Evolutionary conservation across 352 stramenopile genomes (phyloP), one percentile per base, ranked within the genome.

Genomic region (Globisporangium paddicum): DNA sequence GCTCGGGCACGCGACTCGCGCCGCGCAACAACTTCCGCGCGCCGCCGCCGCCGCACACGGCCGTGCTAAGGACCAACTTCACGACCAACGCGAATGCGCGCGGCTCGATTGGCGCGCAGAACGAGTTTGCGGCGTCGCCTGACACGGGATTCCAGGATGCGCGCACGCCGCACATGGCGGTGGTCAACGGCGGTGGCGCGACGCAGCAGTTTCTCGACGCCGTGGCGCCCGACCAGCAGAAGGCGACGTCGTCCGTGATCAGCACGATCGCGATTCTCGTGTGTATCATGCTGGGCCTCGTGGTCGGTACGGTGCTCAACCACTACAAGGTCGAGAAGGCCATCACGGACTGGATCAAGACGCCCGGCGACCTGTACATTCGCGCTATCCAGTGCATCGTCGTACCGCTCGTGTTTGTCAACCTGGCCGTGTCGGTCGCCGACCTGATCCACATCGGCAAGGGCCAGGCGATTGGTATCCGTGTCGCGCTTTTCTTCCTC

Each of bases 321-420:
- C 64, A 82, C 59, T 76, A 79, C 26, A 32, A 80, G 13, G 64
- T 87, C 16, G 63, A 82, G 38, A 40, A 58, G 32, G 75, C 68
- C 19, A 66, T 73, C 19, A 72, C 75, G 7, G 55, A 85, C 58
- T 90, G 79, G 78, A 69, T 93, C 63, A 82, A 77, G 62, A 79
- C 82, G 7, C 82, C 84, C 0, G 84, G 84, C 0, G 77, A 89
- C 46, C 69, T 94, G 25, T 90, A 87, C 66, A 69, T 91, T 6
- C 82, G 82, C 30, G 82, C 80, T 2, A 75, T 92, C 26, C 69
- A 88, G 68, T 94, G 84, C 63, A 64, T 94, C 38, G 81, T 94
- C 55, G 67, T 92, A 56, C 82, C 82, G 21, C 77, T 92, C 53
- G 79, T 92, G 54, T 89, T 94, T 52, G 75, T 90, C 23, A 90